A percentile compares a stretch with the other conserved stretches of the same genome.
These are phyloP conservation scores for Tetratostichococcus sp. DNA, from an alignment of 139 green algal species.

Conservation along the genomic window DNA sequence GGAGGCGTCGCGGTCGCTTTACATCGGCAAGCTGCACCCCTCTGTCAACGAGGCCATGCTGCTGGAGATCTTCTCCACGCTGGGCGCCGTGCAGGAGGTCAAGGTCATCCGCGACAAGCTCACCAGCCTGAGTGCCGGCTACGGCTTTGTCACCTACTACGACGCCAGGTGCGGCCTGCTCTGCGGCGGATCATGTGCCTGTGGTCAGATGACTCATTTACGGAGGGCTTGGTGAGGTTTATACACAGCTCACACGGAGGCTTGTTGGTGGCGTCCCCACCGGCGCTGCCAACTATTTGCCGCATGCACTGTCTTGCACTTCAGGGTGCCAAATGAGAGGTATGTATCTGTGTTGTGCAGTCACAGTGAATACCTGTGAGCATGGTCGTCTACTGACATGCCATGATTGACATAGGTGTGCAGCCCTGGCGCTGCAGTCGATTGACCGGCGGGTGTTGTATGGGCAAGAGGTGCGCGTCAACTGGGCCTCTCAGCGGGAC, in stretches of 20 bases:
- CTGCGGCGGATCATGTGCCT: background rate
- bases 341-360: no score
- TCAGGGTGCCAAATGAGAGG: no score
- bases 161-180: conserved; percentile 11
- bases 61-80: conserved; percentile 40
- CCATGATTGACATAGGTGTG: background rate
- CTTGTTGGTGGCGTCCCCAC: no score
- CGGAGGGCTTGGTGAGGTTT: no score
- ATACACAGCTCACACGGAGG: no score
- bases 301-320: no score
- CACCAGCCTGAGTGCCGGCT: conserved; percentile 48
- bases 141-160: conserved; percentile 67
- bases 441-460: conserved; percentile 40
- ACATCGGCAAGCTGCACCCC: conserved; percentile 67
- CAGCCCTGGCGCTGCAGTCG: conserved; percentile 24
- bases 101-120: conserved; percentile 64
- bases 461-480: conserved; percentile 61
- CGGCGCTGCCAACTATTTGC: no score
- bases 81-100: conserved; percentile 37
- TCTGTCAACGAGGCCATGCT: conserved; percentile 54
- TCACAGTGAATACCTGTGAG: no score
- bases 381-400: no score
- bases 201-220: no score
- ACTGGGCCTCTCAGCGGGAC: conserved; percentile 74
- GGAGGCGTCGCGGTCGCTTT: conserved; percentile 15